A percentile compares a stretch with the other conserved stretches of the same genome.
Conservation (phyloP, 73 alveolate species). For the Vitrella brassicaformis region DNA sequence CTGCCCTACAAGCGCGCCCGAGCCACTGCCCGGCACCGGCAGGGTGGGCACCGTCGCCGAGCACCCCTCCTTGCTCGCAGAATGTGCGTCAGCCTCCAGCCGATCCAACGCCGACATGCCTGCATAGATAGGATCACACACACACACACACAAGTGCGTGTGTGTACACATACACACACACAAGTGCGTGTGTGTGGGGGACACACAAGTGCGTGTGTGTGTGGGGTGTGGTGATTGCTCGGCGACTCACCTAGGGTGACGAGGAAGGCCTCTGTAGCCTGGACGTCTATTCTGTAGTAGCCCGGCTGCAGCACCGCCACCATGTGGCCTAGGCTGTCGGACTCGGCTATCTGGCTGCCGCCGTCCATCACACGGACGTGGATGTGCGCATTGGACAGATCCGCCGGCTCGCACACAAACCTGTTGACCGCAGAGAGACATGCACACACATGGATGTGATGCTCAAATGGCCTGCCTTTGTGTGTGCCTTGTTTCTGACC, state of each 20-base stretch:
- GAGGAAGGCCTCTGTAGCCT: slow-evolving; percentile 24
- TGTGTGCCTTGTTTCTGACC: no score
- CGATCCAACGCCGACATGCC: neutral
- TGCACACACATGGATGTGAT: neutral
- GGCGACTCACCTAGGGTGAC: slow-evolving; percentile 14
- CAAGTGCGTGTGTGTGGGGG: neutral
- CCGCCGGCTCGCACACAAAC: slow-evolving; percentile 31
- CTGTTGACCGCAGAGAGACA: slow-evolving; percentile 6
- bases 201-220: neutral
- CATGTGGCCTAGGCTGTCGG: slow-evolving; percentile 23
- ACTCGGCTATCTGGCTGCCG: neutral
- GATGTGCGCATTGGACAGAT: slow-evolving; percentile 18
- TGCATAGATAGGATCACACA: neutral
- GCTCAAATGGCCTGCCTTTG: no score
- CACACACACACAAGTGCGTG: neutral
- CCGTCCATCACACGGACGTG: neutral
- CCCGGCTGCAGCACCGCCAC: slow-evolving; percentile 25
- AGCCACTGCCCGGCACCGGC: no score
- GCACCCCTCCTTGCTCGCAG: neutral
- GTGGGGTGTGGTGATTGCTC: no score
- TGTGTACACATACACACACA: neutral
- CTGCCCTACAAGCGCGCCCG: no score
- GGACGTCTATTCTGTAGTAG: slow-evolving; percentile 1
- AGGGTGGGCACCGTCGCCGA: neutral
- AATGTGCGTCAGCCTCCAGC: neutral